phyloP scores from a whole-genome alignment of 257 asterid genomes.

The Cordia subcordata region DNA sequence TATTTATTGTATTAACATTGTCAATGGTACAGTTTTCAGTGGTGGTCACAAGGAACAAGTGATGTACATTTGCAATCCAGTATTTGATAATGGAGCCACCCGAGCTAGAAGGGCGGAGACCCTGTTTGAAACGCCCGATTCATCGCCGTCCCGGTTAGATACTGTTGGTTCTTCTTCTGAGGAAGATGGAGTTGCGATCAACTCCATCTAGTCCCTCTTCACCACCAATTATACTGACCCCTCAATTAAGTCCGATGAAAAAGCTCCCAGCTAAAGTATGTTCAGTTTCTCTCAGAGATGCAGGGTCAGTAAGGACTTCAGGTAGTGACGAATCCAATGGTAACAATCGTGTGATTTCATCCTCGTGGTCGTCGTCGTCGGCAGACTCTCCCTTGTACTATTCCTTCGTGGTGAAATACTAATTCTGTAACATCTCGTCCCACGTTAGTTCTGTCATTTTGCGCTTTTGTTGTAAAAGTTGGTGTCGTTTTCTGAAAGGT shows the following conservation, averaged over 20 bases:
- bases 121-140: conserved; percentile 49
- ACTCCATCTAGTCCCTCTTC: too few species aligned
- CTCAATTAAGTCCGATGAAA: conserved; percentile 53
- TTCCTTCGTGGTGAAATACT: conserved; percentile 49
- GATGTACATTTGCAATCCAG: conserved; percentile 55
- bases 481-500: too few species aligned
- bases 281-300: conserved; percentile 41
- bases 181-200: conserved; percentile 9
- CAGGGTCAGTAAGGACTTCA: conserved; percentile 26
- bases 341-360: conserved; percentile 16
- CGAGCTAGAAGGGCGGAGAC: conserved; percentile 22
- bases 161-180: conserved; percentile 2
- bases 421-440: too few species aligned
- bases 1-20: too few species aligned
- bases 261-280: conserved; percentile 41
- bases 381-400: conserved; percentile 42
- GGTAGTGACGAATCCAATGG: conserved; percentile 26
- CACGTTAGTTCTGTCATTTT: too few species aligned
- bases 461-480: background rate
- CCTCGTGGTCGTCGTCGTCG: conserved; percentile 22
- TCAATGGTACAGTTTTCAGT: conserved; percentile 3
- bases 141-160: conserved; percentile 51
- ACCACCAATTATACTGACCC: conserved; percentile 18
- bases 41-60: conserved; percentile 18
- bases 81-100: conserved; percentile 27